phyloP scores from a whole-genome alignment of 202 grass and related monocot genomes.

The Saccharum hybrid region DNA sequence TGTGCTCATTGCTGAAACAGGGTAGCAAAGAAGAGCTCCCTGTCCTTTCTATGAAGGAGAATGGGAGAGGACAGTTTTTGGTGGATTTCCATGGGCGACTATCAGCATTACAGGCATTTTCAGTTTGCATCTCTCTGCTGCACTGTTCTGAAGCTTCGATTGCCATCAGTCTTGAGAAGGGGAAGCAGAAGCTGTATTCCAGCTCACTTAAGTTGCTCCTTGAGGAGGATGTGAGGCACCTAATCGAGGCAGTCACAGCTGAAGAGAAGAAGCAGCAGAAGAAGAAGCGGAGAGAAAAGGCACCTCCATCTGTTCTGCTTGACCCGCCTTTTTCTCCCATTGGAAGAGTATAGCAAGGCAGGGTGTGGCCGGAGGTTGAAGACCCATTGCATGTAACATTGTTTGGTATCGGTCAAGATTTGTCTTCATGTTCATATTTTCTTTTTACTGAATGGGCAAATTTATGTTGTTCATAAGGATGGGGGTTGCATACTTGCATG shows the following conservation, averaged over 20 bases:
- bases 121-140: constrained; percentile 78
- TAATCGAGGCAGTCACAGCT: constrained; percentile 75
- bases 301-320: constrained; percentile 50
- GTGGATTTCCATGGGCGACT: constrained; percentile 87
- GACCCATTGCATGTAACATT: constrained; percentile 6
- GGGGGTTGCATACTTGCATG: constrained; percentile 33
- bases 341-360: constrained; percentile 66
- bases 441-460: constrained; percentile 30
- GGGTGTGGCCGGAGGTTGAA: not conserved
- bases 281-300: constrained; percentile 54
- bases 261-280: constrained; percentile 76
- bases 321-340: constrained; percentile 84
- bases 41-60: constrained; percentile 64
- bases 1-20: constrained; percentile 52
- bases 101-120: constrained; percentile 87
- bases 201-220: constrained; percentile 79
- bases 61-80: constrained; percentile 63
- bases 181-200: constrained; percentile 74
- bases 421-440: constrained; percentile 42
- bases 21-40: constrained; percentile 85
- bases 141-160: constrained; percentile 73
- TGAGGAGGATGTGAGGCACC: constrained; percentile 78
- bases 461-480: constrained; percentile 51
- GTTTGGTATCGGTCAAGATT: not conserved
- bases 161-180: constrained; percentile 67